phyloP scores from a whole-genome alignment of 106 monocot species.

The Vanilla planifolia region DNA sequence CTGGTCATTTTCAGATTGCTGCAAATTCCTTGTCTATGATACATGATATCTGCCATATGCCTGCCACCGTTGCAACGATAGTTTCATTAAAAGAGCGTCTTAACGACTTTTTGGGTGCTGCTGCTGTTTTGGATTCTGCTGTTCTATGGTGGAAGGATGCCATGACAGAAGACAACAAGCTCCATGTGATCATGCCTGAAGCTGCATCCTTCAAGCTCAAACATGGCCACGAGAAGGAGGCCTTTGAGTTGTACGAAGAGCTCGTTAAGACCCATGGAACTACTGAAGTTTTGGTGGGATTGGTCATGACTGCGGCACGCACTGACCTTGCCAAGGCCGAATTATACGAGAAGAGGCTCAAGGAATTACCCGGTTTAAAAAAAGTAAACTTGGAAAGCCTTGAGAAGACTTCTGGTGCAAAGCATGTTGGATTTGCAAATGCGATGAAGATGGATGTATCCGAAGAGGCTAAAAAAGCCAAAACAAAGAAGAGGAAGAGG shows the following conservation, averaged over 20 bases:
- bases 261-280: slow-evolving; percentile 28
- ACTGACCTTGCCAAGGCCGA: slow-evolving; percentile 81
- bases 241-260: slow-evolving; percentile 48
- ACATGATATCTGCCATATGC: slow-evolving; percentile 70
- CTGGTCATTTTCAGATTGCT: slow-evolving; percentile 54
- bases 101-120: slow-evolving; percentile 44
- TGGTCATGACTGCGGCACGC: slow-evolving; percentile 41
- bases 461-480: slow-evolving; percentile 62
- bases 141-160: slow-evolving; percentile 81
- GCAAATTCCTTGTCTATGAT: slow-evolving; percentile 73
- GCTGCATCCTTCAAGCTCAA: slow-evolving; percentile 61
- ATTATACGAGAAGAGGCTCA: slow-evolving; percentile 63
- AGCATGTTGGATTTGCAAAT: slow-evolving; percentile 39
- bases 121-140: slow-evolving; percentile 52
- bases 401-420: slow-evolving; percentile 85
- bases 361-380: slow-evolving; percentile 58
- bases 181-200: slow-evolving; percentile 55
- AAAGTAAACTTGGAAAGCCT: slow-evolving; percentile 56
- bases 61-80: slow-evolving; percentile 77
- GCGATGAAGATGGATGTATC: slow-evolving; percentile 29
- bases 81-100: slow-evolving; percentile 56
- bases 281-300: slow-evolving; percentile 43
- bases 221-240: slow-evolving; percentile 44
- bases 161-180: slow-evolving; percentile 64
- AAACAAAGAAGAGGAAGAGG: slow-evolving; percentile 86